These are phyloP conservation scores for Metschnikowia rubicola DNA, from an alignment of 805 yeast species.

Conservation along the genomic window DNA sequence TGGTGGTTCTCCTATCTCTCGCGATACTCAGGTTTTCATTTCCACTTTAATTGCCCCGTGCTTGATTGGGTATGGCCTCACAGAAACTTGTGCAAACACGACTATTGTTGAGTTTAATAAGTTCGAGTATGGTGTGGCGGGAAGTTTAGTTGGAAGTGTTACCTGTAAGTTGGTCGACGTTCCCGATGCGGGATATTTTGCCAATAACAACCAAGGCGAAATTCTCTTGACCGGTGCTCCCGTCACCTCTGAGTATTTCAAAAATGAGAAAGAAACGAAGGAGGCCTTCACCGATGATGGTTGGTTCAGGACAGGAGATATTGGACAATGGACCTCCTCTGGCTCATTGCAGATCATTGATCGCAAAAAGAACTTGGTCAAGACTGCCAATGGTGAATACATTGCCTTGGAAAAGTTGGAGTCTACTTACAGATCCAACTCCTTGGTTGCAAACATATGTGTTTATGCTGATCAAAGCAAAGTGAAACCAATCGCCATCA, in stretches of 20 bases:
- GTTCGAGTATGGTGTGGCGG: constrained; percentile 74
- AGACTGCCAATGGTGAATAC: constrained; percentile 95
- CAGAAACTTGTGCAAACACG: constrained; percentile 93
- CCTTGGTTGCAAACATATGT: constrained; percentile 75
- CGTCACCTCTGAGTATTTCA: constrained; percentile 73
- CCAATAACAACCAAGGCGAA: constrained; percentile 92
- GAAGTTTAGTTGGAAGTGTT: constrained; percentile 77
- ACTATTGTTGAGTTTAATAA: constrained; percentile 61
- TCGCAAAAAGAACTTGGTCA: constrained; percentile 92
- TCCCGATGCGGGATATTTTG: constrained; percentile 84
- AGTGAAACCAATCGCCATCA: constrained; percentile 89
- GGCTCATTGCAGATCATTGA: constrained; percentile 86
- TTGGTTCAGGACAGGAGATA: constrained; percentile 97
- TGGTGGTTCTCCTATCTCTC: constrained; percentile 90
- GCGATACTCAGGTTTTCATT: constrained; percentile 78
- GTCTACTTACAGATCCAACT: constrained; percentile 81
- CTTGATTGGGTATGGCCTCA: constrained; percentile 93
- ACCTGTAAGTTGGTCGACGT: constrained; percentile 90
- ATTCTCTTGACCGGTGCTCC: constrained; percentile 73
- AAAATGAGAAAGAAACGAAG: constrained; percentile 77
- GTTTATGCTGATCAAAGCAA: constrained; percentile 86
- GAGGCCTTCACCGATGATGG: constrained; percentile 78
- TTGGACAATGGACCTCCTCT: constrained; percentile 83
- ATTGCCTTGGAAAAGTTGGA: constrained; percentile 95
- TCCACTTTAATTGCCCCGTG: constrained; percentile 75